Evolutionary conservation across 768 basidiomycete species (phyloP).

Genomic region (Phlebiopsis flavidoalba): DNA sequence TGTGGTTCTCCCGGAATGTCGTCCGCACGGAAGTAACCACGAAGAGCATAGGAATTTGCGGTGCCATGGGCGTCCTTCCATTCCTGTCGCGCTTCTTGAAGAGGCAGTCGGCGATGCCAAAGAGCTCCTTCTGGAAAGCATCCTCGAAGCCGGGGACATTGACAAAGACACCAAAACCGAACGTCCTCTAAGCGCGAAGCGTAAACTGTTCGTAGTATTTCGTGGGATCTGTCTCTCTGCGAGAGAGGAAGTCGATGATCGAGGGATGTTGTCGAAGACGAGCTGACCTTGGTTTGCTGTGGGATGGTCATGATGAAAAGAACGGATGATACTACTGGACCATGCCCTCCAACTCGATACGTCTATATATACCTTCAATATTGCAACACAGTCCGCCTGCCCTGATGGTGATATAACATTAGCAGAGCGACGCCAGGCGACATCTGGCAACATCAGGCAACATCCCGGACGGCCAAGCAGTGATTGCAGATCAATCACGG

Average conservation of each 20-base stretch:
- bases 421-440: too few species aligned
- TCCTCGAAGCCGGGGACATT: constrained; percentile 28
- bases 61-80: constrained; percentile 25
- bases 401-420: background rate
- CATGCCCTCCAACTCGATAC: background rate
- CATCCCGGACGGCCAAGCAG: background rate
- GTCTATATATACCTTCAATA: background rate
- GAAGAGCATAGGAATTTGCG: constrained; percentile 19
- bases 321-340: background rate
- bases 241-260: constrained; percentile 10
- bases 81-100: constrained; percentile 21
- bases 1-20: constrained; percentile 20
- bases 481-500: background rate
- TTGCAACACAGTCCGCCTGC: background rate
- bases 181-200: constrained; percentile 27
- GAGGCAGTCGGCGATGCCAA: constrained; percentile 17
- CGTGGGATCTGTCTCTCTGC: background rate
- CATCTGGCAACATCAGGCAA: too few species aligned
- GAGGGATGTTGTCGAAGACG: constrained; percentile 9
- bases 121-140: constrained; percentile 18
- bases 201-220: constrained; percentile 8
- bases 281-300: background rate
- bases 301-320: background rate
- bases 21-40: constrained; percentile 27
- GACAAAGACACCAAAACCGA: constrained; percentile 20